phyloP scores from a whole-genome alignment of 148 eudicot genomes.

The Euryodendron excelsum region DNA sequence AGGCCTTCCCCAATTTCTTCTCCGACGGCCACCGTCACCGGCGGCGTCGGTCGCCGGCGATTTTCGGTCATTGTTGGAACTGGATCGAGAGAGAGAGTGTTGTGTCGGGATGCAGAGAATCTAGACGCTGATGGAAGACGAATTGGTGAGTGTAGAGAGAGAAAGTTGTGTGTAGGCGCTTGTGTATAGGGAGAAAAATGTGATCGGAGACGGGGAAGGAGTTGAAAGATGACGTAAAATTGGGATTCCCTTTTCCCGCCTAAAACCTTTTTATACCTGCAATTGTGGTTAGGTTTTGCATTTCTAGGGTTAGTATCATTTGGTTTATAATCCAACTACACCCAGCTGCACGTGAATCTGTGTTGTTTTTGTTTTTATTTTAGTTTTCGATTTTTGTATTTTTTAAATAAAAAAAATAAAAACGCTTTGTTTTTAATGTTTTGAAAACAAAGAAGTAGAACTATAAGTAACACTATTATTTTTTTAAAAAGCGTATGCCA shows the following conservation, averaged over 20 bases:
- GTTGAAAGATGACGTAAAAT: conserved; percentile 6
- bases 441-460: too few relatives aligned
- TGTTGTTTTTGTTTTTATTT: too few relatives aligned
- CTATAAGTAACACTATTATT: too few relatives aligned
- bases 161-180: too few relatives aligned
- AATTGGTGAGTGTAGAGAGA: not conserved
- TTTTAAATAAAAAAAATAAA: too few relatives aligned
- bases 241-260: conserved; percentile 16
- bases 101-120: not conserved
- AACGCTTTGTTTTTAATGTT: too few relatives aligned
- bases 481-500: too few relatives aligned
- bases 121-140: not conserved
- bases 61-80: conserved; percentile 25
- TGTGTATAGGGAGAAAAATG: too few relatives aligned
- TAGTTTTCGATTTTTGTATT: too few relatives aligned
- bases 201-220: not conserved
- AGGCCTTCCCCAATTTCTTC: conserved; percentile 6
- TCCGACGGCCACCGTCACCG: conserved; percentile 12
- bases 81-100: too few relatives aligned
- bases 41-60: conserved; percentile 14
- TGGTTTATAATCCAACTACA: too few relatives aligned
- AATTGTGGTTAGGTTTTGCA: not conserved
- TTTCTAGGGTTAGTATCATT: conserved; percentile 6
- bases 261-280: not conserved
- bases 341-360: too few relatives aligned